Base-by-base conservation (phyloP, 2,329 filamentous ascomycete species). In the Aspergillus felis region DNA sequence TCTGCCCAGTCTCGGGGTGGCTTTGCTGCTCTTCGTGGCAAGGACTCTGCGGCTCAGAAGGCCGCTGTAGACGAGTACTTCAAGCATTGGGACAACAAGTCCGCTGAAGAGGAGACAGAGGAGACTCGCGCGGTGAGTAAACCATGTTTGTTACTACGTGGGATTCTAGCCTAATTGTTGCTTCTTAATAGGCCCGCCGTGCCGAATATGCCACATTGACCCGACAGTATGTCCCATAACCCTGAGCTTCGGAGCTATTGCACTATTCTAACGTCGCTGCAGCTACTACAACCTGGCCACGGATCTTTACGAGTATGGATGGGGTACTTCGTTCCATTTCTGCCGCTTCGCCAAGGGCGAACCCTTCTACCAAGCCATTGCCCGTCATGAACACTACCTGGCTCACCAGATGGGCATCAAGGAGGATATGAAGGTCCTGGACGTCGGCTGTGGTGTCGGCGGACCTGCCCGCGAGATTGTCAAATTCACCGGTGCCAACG, bases 231-330 rank as follows among this genome's bases (percentile, higher is more conserved):
- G 88, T 82, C 47, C 14, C n/a, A 20, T 17, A 42, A 32, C 14
- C 32, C 48, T 5, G 28, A n/a, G n/a, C 14, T 44, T 54, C 2
- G 10, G 12, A 47, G 32, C 28, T 7, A 44, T 54, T 52, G 38
- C 35, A 44, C 53, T 27, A n/a, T 51, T 38, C 41, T 54, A 28
- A 55, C 29, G 8, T 17, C 12, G 22, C 29, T 47, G 28, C 65
- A 92, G 89, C 76, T 96, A 97, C 83, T 97, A 97, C 82, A 96
- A 97, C 79, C 85, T 96, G 51, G 92, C 91, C n/a, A 97, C 92
- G 66, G 92, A 96, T 72, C 78, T 96, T 52, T 96, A 96, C 82
- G 94, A 97, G 81, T 94, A 96, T 68, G 94, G 92, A 68, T 99
- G 94, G 92, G 91, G 91, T 61, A 87, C 92, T 70, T 93, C 88